Percentiles rank a stretch among this genome's conserved stretches.
These are phyloP conservation scores for Polytrichum commune DNA, from an alignment of 225 moss, liverwort and hornwort species.

Conservation along the genomic window DNA sequence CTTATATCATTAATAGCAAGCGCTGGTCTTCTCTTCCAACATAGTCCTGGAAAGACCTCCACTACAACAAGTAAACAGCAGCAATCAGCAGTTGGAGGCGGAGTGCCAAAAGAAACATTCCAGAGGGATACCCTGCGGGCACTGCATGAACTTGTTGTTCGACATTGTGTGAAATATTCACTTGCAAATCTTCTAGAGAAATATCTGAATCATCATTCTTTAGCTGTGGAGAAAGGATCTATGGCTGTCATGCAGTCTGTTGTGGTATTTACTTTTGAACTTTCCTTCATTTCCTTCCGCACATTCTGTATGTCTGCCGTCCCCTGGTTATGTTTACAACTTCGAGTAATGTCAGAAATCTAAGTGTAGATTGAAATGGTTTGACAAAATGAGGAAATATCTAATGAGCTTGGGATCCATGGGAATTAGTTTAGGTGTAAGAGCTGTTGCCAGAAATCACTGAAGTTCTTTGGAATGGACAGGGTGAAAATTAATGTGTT, in stretches of 20 bases:
- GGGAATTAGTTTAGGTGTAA: no score
- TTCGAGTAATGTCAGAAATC: no score
- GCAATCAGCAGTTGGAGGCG: slow-evolving; percentile 21
- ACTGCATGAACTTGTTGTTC: slow-evolving; percentile 24
- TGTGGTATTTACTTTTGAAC: slow-evolving; percentile 16
- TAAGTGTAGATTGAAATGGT: no score
- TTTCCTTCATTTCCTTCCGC: slow-evolving; percentile 5
- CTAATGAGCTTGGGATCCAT: no score
- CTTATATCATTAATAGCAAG: slow-evolving; percentile 15
- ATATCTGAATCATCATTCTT: slow-evolving; percentile 17
- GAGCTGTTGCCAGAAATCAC: no score
- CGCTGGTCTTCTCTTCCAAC: slow-evolving; percentile 12
- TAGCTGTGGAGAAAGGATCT: slow-evolving; percentile 19
- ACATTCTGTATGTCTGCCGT: slow-evolving; percentile 5
- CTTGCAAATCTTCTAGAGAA: slow-evolving; percentile 19
- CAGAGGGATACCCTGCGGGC: slow-evolving; percentile 24
- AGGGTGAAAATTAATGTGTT: no score
- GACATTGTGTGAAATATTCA: slow-evolving; percentile 21
- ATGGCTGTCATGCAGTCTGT: slow-evolving; percentile 12
- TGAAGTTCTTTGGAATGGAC: no score
- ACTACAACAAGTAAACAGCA: slow-evolving; percentile 38
- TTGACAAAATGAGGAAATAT: no score
- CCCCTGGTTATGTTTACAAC: no score
- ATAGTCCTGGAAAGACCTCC: slow-evolving; percentile 27
- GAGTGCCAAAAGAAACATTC: slow-evolving; percentile 20